These are phyloP conservation scores for Pythium diclinum DNA, from an alignment of 352 stramenopile genomes.

Conservation along the genomic window DNA sequence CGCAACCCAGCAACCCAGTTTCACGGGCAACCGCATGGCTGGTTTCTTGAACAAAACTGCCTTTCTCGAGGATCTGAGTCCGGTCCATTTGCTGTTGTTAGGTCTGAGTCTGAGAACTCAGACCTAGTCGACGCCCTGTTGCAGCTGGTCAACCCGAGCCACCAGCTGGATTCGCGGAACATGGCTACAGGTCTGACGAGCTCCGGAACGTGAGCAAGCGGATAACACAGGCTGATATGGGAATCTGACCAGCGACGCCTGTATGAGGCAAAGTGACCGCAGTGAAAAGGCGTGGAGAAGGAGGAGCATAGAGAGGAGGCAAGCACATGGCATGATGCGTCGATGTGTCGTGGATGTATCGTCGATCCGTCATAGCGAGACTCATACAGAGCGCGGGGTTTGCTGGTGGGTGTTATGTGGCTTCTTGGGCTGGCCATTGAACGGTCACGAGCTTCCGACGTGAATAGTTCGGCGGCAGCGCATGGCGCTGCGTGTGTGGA, in stretches of 20 bases:
- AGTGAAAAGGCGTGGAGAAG: background rate
- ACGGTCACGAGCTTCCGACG: background rate
- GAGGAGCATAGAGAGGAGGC: background rate
- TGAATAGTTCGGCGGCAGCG: background rate
- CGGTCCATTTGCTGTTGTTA: background rate
- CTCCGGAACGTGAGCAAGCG: background rate
- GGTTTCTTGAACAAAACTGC: background rate
- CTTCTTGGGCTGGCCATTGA: background rate
- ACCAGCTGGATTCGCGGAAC: conserved; percentile 1
- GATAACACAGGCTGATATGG: background rate
- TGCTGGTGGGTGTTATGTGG: background rate
- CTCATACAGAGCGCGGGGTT: background rate
- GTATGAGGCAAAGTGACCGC: conserved; percentile 1
- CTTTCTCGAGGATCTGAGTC: background rate
- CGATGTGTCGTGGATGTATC: background rate
- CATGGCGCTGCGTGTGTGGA: background rate
- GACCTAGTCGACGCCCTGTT: background rate
- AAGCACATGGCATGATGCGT: background rate
- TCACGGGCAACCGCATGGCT: background rate
- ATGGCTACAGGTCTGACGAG: conserved; percentile 4
- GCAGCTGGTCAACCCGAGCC: background rate
- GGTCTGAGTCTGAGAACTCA: background rate
- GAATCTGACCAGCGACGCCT: background rate
- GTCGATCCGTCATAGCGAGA: too few relatives aligned
- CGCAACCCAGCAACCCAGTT: background rate